Evolutionary conservation across 2,329 filamentous ascomycete species (phyloP).

Genomic region (Botryosphaeria dothidea): DNA sequence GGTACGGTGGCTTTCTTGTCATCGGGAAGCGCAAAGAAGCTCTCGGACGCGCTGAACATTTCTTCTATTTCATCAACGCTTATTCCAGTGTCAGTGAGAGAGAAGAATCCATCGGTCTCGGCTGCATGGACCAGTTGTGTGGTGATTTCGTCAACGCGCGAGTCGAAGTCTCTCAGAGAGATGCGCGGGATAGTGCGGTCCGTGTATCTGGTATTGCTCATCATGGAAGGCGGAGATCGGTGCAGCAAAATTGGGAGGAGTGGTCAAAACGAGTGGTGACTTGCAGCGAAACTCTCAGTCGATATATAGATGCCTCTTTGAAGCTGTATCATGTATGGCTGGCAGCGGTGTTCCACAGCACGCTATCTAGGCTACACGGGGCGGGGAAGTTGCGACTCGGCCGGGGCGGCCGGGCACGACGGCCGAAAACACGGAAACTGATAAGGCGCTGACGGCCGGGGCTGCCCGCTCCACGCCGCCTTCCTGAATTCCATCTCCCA

Average conservation of each 20-base stretch:
- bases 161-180: slow-evolving; percentile 56
- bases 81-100: slow-evolving; percentile 58
- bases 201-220: slow-evolving; percentile 20
- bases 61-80: slow-evolving; percentile 49
- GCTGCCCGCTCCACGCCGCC: slow-evolving; percentile 1
- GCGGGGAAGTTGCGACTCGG: slow-evolving; percentile 1
- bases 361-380: neutral
- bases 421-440: neutral
- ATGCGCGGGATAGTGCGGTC: slow-evolving; percentile 52
- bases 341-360: neutral
- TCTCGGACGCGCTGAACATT: slow-evolving; percentile 53
- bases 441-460: slow-evolving; percentile 10
- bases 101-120: slow-evolving; percentile 63
- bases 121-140: slow-evolving; percentile 54
- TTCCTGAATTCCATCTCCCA: neutral
- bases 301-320: neutral
- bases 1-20: slow-evolving; percentile 55
- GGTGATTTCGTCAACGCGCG: slow-evolving; percentile 56
- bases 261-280: neutral
- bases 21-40: slow-evolving; percentile 58
- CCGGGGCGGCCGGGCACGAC: neutral
- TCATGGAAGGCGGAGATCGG: neutral
- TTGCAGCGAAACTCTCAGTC: too few relatives aligned
- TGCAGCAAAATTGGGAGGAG: neutral
- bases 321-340: neutral